Evolutionary conservation across 2,329 filamentous ascomycete genomes (phyloP), one percentile per base, ranked within the genome.

Genomic region (Penicillium sp.): DNA sequence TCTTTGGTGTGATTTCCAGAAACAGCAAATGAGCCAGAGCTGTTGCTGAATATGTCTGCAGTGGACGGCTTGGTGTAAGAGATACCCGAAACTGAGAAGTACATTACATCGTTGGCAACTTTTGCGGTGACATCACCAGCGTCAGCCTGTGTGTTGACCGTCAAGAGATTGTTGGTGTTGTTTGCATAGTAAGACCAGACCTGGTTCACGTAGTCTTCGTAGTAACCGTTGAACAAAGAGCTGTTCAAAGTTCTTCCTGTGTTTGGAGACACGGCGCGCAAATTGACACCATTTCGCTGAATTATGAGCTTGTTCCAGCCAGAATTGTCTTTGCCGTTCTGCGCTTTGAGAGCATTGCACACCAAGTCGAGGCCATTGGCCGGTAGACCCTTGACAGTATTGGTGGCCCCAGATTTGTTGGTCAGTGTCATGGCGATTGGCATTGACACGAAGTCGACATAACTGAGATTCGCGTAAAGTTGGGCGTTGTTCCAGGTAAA

Each of bases 391-490:
- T 76, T 71, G n/a, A 88, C 74, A 40, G 76, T 72, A 61, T 83
- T 78, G 2, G 74, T 73, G 0, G 56, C 65, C n/a, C 78, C 78
- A 13, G 70, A 67, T 1, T 61, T 66, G 5, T 73, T 76, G 39
- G 74, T 72, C 10, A 85, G 72, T 4, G 77, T 76, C 57, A 85
- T 70, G 1, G 82, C 79, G 47, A 88, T 79, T n/a, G 87, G 85
- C 61, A 87, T 68, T 62, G 74, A 74, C 57, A 91, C 81, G 71
- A 92, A 92, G 75, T 92, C 89, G 49, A 92, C 89, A 68, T 88
- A 87, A 58, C 80, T 84, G 63, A 92, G 85, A 62, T 89, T 89
- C 62, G 82, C 84, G 66, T 83, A 89, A 5, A 89, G 72, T 69
- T 88, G 78, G 30, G 69, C 65, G 34, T 71, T 63, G 70, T 88